These are phyloP conservation scores for Aspergillus sparsus DNA, from an alignment of 495 filamentous ascomycete species.

Conservation along the genomic window DNA sequence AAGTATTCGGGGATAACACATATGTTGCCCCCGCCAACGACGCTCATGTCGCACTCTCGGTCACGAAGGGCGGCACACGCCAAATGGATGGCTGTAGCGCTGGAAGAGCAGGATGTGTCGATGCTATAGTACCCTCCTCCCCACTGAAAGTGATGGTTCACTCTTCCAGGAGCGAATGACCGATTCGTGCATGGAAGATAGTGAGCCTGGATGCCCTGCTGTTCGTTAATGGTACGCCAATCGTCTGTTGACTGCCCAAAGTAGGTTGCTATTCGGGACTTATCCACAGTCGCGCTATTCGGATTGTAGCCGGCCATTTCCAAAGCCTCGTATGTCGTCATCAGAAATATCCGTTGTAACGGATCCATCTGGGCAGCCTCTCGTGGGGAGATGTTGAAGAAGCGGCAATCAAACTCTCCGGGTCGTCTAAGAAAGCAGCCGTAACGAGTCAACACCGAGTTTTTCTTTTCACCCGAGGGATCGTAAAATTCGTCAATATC, in stretches of 20 bases:
- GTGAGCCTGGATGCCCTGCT: slow-evolving; percentile 8
- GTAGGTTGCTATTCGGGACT: slow-evolving; percentile 10
- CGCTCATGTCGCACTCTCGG: not conserved
- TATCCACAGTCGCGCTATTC: not conserved
- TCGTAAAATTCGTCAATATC: slow-evolving; percentile 6
- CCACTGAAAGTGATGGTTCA: slow-evolving; percentile 9
- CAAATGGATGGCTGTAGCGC: slow-evolving; percentile 7
- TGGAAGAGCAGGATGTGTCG: slow-evolving; percentile 13
- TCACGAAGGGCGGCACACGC: not conserved
- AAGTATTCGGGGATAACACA: slow-evolving; percentile 7
- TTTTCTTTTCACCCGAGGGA: slow-evolving; percentile 5
- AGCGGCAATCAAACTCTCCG: slow-evolving; percentile 12
- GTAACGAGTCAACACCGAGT: slow-evolving; percentile 2
- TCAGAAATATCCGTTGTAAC: slow-evolving; percentile 71
- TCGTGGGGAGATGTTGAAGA: slow-evolving; percentile 15
- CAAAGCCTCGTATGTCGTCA: slow-evolving; percentile 74
- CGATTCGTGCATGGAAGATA: slow-evolving; percentile 7
- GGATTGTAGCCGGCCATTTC: slow-evolving; percentile 62
- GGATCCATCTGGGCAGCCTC: slow-evolving; percentile 69
- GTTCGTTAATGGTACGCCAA: slow-evolving; percentile 9
- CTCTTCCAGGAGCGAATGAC: slow-evolving; percentile 9
- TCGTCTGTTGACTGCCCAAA: slow-evolving; percentile 13
- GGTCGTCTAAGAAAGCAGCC: slow-evolving; percentile 14
- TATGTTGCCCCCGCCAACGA: slow-evolving; percentile 7
- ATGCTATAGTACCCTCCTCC: slow-evolving; percentile 8